Percentiles rank a stretch among this genome's conserved stretches.
phyloP scores from a whole-genome alignment of 768 basidiomycete species.

The Hygrophorus pudorinus region DNA sequence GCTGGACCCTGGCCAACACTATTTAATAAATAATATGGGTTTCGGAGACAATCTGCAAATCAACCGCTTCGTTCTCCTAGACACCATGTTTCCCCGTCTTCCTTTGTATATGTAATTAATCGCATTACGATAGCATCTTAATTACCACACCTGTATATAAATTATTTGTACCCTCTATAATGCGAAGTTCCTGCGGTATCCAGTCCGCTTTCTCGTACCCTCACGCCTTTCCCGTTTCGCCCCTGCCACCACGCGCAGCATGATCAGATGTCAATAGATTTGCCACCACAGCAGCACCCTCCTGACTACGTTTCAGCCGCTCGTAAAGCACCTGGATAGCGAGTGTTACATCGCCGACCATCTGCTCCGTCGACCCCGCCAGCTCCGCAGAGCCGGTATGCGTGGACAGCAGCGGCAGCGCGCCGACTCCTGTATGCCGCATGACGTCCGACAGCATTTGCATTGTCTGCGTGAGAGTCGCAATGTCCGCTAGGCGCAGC shows the following conservation, averaged over 20 bases:
- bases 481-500: slow-evolving; percentile 31
- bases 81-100: neutral
- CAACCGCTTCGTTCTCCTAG: no score
- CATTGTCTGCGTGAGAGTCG: slow-evolving; percentile 40
- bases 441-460: slow-evolving; percentile 36
- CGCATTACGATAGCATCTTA: no score
- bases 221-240: neutral
- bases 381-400: slow-evolving; percentile 3
- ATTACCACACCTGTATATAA: no score
- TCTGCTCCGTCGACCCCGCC: slow-evolving; percentile 24
- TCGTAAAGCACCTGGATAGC: slow-evolving; percentile 33
- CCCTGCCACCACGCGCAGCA: neutral
- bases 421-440: slow-evolving; percentile 55
- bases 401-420: slow-evolving; percentile 39
- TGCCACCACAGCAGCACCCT: slow-evolving; percentile 31
- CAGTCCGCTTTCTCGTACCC: neutral
- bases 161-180: no score
- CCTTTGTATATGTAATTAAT: no score
- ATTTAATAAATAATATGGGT: no score
- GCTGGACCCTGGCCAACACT: no score
- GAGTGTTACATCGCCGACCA: slow-evolving; percentile 26
- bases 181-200: no score
- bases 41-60: neutral
- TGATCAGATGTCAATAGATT: slow-evolving; percentile 21
- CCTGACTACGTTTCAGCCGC: slow-evolving; percentile 31